Percentiles rank a stretch among this genome's conserved stretches.
These are phyloP conservation scores for Fusarium lyarnte DNA, from an alignment of 2,329 filamentous ascomycete genomes.

Conservation along the genomic window DNA sequence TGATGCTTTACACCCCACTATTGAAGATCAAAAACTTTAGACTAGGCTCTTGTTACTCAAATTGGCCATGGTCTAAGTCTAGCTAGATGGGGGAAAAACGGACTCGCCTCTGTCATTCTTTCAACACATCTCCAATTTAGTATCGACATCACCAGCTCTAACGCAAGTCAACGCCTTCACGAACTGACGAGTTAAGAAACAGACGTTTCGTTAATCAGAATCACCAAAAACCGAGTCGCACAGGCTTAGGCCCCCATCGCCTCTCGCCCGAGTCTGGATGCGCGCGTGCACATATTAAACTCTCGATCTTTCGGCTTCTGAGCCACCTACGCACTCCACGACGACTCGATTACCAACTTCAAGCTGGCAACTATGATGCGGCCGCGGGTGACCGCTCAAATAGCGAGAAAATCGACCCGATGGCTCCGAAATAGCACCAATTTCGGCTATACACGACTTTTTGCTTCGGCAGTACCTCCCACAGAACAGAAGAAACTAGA, in stretches of 20 bases:
- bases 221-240: background rate
- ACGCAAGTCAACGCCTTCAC: background rate
- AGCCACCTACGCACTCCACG: constrained; percentile 7
- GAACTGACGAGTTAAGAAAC: background rate
- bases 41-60: constrained; percentile 6
- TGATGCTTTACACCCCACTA: constrained; percentile 1
- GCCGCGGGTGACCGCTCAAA: constrained; percentile 56
- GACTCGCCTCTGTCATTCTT: constrained; percentile 23
- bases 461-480: constrained; percentile 44
- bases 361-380: constrained; percentile 51
- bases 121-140: constrained; percentile 18
- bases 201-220: background rate
- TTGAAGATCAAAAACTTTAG: background rate
- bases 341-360: constrained; percentile 26
- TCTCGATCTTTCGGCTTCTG: constrained; percentile 11
- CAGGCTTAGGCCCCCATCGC: background rate
- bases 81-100: constrained; percentile 36
- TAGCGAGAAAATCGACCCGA: constrained; percentile 49
- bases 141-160: constrained; percentile 19
- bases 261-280: background rate
- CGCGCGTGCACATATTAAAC: constrained; percentile 16
- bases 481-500: constrained; percentile 38
- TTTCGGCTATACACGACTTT: constrained; percentile 49
- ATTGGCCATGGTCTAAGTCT: constrained; percentile 34
- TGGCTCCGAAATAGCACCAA: constrained; percentile 53